A percentile compares a stretch with the other conserved stretches of the same genome.
Conservation (phyloP, 1,284 basidiomycete species). For the Lignosus rhinocerotis region DNA sequence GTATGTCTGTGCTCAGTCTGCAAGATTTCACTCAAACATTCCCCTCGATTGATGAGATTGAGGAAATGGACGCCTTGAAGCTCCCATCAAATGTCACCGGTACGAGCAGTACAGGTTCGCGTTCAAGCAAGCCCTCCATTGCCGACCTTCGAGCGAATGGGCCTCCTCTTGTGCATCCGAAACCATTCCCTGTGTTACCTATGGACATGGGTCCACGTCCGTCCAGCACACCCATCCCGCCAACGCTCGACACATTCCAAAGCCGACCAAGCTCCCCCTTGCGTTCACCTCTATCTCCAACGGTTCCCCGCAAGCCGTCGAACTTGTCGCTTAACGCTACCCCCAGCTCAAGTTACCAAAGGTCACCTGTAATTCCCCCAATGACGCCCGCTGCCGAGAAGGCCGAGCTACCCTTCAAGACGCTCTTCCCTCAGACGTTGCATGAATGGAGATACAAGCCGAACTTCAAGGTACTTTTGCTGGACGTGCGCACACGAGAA, state of each 20-base stretch:
- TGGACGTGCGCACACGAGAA: slow-evolving; percentile 81
- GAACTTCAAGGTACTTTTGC: slow-evolving; percentile 69
- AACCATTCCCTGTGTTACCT: slow-evolving; percentile 48
- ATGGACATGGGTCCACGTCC: slow-evolving; percentile 61
- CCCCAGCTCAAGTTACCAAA: slow-evolving; percentile 24
- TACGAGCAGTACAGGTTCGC: slow-evolving; percentile 30
- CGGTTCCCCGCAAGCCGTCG: slow-evolving; percentile 47
- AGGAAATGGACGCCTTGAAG: slow-evolving; percentile 50
- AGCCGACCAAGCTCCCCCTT: slow-evolving; percentile 60
- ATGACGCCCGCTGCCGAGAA: slow-evolving; percentile 35
- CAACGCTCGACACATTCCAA: slow-evolving; percentile 53
- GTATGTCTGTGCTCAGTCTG: slow-evolving; percentile 38
- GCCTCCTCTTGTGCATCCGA: slow-evolving; percentile 26
- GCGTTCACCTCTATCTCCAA: slow-evolving; percentile 37
- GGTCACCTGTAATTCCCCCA: slow-evolving; percentile 28
- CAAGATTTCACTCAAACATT: slow-evolving; percentile 63
- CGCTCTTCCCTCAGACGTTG: slow-evolving; percentile 63
- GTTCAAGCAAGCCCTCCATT: slow-evolving; percentile 15
- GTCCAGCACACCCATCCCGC: slow-evolving; percentile 71
- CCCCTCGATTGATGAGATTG: slow-evolving; percentile 74
- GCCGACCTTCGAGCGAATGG: slow-evolving; percentile 17
- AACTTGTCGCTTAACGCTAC: slow-evolving; percentile 37
- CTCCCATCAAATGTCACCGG: slow-evolving; percentile 48
- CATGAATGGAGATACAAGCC: slow-evolving; percentile 55
- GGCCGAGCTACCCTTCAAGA: slow-evolving; percentile 52